Percentiles rank a stretch among this genome's conserved stretches.
Conservation (phyloP, 2,329 filamentous ascomycete species). For the Ophiostoma perfectum region DNA sequence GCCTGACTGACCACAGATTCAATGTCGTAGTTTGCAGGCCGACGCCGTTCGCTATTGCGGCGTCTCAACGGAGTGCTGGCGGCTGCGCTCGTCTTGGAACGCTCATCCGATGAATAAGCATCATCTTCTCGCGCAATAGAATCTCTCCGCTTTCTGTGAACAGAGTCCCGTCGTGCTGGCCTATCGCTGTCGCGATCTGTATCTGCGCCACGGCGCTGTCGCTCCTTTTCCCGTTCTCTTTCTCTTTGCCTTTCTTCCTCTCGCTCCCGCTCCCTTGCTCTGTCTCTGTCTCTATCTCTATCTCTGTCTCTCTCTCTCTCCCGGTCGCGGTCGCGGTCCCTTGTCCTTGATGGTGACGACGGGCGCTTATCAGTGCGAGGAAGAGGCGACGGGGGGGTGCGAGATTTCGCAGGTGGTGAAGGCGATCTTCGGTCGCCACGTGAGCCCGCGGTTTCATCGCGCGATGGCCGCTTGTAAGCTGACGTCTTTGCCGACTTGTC, state of each 20-base stretch:
- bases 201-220: neutral
- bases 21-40: constrained; percentile 36
- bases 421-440: constrained; percentile 23
- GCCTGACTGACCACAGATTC: constrained; percentile 25
- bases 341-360: constrained; percentile 5
- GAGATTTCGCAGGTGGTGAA: constrained; percentile 29
- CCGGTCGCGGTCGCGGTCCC: constrained; percentile 24
- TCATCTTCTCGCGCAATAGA: constrained; percentile 31
- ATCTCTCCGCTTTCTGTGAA: constrained; percentile 27
- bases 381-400: constrained; percentile 30
- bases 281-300: constrained; percentile 13
- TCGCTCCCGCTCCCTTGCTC: constrained; percentile 18
- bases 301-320: constrained; percentile 20
- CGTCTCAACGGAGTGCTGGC: constrained; percentile 23
- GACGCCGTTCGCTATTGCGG: constrained; percentile 33
- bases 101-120: constrained; percentile 40
- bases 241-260: constrained; percentile 23
- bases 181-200: constrained; percentile 21
- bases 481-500: constrained; percentile 22
- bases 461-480: constrained; percentile 22
- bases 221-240: constrained; percentile 18
- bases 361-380: constrained; percentile 10
- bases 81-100: constrained; percentile 29
- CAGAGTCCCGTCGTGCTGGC: constrained; percentile 31
- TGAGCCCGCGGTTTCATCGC: constrained; percentile 21